Conservation (phyloP, 352 stramenopile genomes). For the Phytophthora hybrid region DNA sequence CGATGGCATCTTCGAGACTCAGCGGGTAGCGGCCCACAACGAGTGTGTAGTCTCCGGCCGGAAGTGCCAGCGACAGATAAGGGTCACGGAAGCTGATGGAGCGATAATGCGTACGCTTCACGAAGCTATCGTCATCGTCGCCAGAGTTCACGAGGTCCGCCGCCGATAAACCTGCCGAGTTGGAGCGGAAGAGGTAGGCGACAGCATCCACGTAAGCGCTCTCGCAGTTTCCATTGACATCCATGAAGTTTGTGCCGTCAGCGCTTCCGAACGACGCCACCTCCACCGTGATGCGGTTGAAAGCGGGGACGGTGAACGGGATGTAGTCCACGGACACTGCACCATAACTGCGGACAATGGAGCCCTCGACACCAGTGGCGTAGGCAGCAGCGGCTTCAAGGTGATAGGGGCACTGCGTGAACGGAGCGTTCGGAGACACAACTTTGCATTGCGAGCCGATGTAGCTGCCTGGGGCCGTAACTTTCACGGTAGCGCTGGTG, state of each 20-base stretch:
- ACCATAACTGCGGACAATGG: slow-evolving; percentile 53
- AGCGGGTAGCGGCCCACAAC: slow-evolving; percentile 75
- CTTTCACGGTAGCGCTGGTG: slow-evolving; percentile 42
- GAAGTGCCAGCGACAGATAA: slow-evolving; percentile 69
- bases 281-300: slow-evolving; percentile 68
- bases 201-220: slow-evolving; percentile 75
- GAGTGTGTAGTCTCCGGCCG: slow-evolving; percentile 60
- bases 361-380: slow-evolving; percentile 53
- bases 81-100: slow-evolving; percentile 80
- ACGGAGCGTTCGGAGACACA: slow-evolving; percentile 42
- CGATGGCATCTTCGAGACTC: slow-evolving; percentile 62
- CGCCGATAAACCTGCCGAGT: slow-evolving; percentile 37
- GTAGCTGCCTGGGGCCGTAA: slow-evolving; percentile 52
- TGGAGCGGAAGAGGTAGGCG: slow-evolving; percentile 65
- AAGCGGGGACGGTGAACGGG: slow-evolving; percentile 53
- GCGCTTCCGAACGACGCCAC: slow-evolving; percentile 61
- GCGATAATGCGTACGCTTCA: slow-evolving; percentile 49
- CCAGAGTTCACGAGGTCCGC: slow-evolving; percentile 58
- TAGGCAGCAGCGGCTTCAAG: slow-evolving; percentile 48
- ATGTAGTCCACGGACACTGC: slow-evolving; percentile 70
- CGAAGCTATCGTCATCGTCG: slow-evolving; percentile 75
- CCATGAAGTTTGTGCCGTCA: slow-evolving; percentile 47
- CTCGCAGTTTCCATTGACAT: slow-evolving; percentile 73
- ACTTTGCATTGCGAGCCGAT: slow-evolving; percentile 69
- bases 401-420: slow-evolving; percentile 65